These are phyloP conservation scores for Aegilops tauschii DNA, from an alignment of 176 grass and related monocot genomes.

Conservation along the genomic window DNA sequence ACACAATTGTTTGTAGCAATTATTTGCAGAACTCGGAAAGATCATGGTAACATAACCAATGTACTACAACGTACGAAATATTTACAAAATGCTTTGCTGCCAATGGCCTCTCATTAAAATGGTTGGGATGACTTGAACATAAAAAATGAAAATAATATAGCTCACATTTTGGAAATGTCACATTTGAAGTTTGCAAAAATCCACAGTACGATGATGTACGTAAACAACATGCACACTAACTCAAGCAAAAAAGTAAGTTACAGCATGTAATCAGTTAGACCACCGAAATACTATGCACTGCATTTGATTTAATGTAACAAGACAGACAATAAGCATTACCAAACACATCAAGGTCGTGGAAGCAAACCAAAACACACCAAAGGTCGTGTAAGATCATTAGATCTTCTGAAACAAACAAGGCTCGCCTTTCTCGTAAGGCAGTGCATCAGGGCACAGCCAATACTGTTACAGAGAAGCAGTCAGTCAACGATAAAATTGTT, in stretches of 20 bases:
- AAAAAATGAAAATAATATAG: constrained; percentile 37
- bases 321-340: constrained; percentile 7
- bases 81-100: constrained; percentile 27
- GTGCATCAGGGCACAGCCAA: constrained; percentile 38
- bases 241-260: constrained; percentile 20
- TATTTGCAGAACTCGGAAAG: not conserved
- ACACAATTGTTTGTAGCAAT: not conserved
- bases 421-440: constrained; percentile 14
- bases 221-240: constrained; percentile 26
- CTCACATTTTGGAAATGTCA: not conserved
- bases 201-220: constrained; percentile 15
- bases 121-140: not conserved
- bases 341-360: constrained; percentile 17
- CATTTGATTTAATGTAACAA: constrained; percentile 31
- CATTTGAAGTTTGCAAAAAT: constrained; percentile 6
- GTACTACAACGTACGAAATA: not conserved
- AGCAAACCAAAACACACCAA: constrained; percentile 14
- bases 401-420: constrained; percentile 43
- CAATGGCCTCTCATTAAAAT: constrained; percentile 13
- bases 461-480: constrained; percentile 43
- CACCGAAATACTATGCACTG: not conserved
- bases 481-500: not conserved
- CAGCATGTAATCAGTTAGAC: constrained; percentile 27
- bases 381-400: constrained; percentile 29
- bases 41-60: not conserved